These are phyloP conservation scores for Fraxinus cuspidata DNA, from an alignment of 257 asterid species.

Conservation along the genomic window DNA sequence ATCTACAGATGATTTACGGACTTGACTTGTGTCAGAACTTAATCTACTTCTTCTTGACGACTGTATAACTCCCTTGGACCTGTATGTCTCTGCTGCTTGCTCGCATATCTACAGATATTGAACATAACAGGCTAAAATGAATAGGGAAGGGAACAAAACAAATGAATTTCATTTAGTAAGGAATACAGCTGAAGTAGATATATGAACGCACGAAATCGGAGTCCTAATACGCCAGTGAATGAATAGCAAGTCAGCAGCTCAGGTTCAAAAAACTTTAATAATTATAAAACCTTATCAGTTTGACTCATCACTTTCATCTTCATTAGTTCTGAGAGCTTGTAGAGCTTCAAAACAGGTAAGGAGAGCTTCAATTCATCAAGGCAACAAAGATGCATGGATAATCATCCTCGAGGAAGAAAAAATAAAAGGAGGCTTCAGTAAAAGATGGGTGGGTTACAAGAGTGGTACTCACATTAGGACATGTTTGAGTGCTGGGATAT, in stretches of 20 bases:
- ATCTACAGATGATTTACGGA: constrained; percentile 82
- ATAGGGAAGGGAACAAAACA: constrained; percentile 16
- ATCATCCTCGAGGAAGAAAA: no score
- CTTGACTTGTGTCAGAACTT: constrained; percentile 65
- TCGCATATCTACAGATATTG: constrained; percentile 77
- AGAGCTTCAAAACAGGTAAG: neutral
- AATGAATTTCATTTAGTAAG: constrained; percentile 14
- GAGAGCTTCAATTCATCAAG: neutral
- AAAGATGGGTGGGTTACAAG: no score
- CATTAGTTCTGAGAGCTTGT: neutral
- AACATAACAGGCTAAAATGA: neutral
- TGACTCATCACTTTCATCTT: neutral
- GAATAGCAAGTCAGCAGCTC: no score
- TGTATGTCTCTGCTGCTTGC: constrained; percentile 98
- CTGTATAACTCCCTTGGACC: constrained; percentile 81
- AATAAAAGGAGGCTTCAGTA: no score
- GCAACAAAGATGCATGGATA: no score
- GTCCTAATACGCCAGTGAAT: neutral
- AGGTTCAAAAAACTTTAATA: no score
- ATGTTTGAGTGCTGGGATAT: no score
- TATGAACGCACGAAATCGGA: neutral
- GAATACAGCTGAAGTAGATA: neutral
- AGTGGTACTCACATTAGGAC: no score
- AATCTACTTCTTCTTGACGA: constrained; percentile 73
- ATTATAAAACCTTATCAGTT: neutral